Conservation (phyloP, 805 yeast species). For the Candida ortonii region DNA sequence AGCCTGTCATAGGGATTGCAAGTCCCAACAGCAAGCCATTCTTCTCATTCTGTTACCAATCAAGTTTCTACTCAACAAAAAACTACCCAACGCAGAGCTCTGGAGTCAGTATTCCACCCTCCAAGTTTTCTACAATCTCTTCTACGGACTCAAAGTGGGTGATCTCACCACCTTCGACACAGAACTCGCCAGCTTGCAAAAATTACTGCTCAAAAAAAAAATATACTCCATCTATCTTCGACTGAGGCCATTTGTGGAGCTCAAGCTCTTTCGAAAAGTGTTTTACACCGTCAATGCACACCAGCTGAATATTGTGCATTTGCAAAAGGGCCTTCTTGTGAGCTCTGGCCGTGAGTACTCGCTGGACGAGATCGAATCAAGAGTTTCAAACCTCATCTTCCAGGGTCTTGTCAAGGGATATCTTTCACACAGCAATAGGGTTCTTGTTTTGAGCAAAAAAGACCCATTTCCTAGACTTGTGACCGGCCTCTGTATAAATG, state of each 20-base stretch:
- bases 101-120: constrained; percentile 44
- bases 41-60: constrained; percentile 63
- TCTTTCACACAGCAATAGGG: constrained; percentile 69
- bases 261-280: constrained; percentile 47
- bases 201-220: constrained; percentile 52
- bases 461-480: constrained; percentile 61
- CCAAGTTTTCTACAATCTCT: constrained; percentile 44
- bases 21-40: constrained; percentile 43
- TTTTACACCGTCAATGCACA: constrained; percentile 29
- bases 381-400: constrained; percentile 62
- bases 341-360: constrained; percentile 23
- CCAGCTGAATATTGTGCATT: constrained; percentile 15
- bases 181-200: constrained; percentile 43
- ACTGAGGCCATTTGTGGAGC: constrained; percentile 48
- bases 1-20: constrained; percentile 28
- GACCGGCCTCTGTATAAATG: too few relatives aligned
- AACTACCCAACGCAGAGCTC: constrained; percentile 42
- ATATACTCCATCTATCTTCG: constrained; percentile 59
- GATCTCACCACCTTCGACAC: constrained; percentile 51
- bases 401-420: constrained; percentile 71
- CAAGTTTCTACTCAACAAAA: constrained; percentile 45
- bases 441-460: constrained; percentile 71
- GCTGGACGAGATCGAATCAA: constrained; percentile 63
- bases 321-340: constrained; percentile 10
- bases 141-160: constrained; percentile 51